These are phyloP conservation scores for Penicillium sp. DNA, from an alignment of 2,329 filamentous ascomycete species.

Conservation along the genomic window DNA sequence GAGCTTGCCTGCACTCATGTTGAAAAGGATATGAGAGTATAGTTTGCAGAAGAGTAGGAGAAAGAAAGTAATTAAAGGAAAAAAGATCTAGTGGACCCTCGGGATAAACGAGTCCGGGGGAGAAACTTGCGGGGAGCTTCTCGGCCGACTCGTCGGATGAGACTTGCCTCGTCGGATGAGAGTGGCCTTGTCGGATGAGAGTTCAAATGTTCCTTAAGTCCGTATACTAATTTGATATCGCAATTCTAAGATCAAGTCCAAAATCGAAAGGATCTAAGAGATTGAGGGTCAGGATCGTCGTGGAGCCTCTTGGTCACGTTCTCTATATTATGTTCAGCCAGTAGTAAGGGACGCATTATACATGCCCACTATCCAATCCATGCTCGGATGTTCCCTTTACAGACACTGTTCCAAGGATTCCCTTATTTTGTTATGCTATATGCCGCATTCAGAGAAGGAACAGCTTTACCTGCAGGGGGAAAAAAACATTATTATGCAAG, in stretches of 20 bases:
- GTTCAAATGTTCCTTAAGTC: background rate
- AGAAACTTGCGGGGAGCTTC: constrained; percentile 25
- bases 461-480: background rate
- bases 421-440: background rate
- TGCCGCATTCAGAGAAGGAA: background rate
- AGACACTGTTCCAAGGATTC: background rate
- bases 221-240: background rate
- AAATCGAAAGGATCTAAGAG: background rate
- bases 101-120: constrained; percentile 29
- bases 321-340: background rate
- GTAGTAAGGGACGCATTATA: background rate
- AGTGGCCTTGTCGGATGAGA: background rate
- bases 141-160: constrained; percentile 24
- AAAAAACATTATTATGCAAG: background rate
- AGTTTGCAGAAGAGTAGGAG: constrained; percentile 4
- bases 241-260: background rate
- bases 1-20: constrained; percentile 39
- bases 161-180: background rate
- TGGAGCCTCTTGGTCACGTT: background rate
- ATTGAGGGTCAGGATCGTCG: background rate
- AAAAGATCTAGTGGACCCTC: constrained; percentile 17
- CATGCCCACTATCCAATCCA: background rate
- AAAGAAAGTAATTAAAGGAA: constrained; percentile 7
- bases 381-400: background rate
- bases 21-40: constrained; percentile 7